phyloP scores from a whole-genome alignment of 2,329 filamentous ascomycete genomes.

The Penicillium sp. region DNA sequence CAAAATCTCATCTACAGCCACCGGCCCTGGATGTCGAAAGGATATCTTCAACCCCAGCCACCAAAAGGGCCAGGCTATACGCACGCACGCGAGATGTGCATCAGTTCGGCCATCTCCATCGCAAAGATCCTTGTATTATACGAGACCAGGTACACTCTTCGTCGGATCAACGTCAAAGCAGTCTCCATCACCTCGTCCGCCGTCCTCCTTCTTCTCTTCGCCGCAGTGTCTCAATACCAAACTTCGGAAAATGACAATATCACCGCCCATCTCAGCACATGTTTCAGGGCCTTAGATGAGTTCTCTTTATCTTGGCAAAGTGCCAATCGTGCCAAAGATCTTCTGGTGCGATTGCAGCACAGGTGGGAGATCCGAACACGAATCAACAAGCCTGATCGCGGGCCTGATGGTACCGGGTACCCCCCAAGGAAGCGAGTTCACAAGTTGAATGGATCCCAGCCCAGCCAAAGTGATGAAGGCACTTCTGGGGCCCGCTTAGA shows the following conservation, averaged over 20 bases:
- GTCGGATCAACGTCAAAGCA: conserved; percentile 17
- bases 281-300: conserved; percentile 20
- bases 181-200: conserved; percentile 22
- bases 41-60: conserved; percentile 32
- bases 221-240: conserved; percentile 9
- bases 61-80: conserved; percentile 18
- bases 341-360: conserved; percentile 11
- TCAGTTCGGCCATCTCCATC: conserved; percentile 18
- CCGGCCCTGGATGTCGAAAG: conserved; percentile 39
- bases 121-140: conserved; percentile 16
- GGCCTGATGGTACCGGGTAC: neutral
- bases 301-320: conserved; percentile 18
- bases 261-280: conserved; percentile 7
- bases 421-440: conserved; percentile 2
- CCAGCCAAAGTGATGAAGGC: neutral
- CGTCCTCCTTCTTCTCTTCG: conserved; percentile 18
- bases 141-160: conserved; percentile 16
- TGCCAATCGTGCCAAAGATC: conserved; percentile 14
- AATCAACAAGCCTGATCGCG: neutral
- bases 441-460: neutral
- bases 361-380: conserved; percentile 15
- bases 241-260: conserved; percentile 6
- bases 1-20: conserved; percentile 38
- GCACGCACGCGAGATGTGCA: conserved; percentile 21
- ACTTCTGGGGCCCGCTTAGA: neutral